Percentiles rank a stretch among this genome's conserved stretches.
Evolutionary conservation across 176 grass and related monocot species (phyloP).

Genomic region (Elymus sibiricus): DNA sequence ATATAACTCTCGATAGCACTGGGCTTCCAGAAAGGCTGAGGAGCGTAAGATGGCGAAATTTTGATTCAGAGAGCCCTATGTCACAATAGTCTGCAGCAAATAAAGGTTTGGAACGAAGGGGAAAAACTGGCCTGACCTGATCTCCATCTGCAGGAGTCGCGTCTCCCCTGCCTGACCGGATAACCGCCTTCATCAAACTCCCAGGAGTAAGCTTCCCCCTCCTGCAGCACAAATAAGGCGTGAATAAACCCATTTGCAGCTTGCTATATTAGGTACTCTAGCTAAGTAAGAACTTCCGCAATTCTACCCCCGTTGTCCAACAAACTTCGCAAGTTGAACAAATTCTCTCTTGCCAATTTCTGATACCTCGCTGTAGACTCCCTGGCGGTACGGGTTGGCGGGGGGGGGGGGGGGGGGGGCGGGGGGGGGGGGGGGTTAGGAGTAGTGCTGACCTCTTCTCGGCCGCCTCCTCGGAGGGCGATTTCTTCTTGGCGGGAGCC

Average conservation of each 20-base stretch:
- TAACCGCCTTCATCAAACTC: slow-evolving; percentile 87
- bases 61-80: neutral
- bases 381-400: neutral
- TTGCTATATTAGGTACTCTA: neutral
- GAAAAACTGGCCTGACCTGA: slow-evolving; percentile 42
- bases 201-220: slow-evolving; percentile 81
- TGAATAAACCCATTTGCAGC: neutral
- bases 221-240: slow-evolving; percentile 36
- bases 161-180: slow-evolving; percentile 61
- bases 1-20: neutral
- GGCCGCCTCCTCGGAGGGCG: slow-evolving; percentile 61
- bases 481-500: slow-evolving; percentile 65
- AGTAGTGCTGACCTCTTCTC: slow-evolving; percentile 64
- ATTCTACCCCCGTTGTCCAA: neutral
- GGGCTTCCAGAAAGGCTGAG: neutral
- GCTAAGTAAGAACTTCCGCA: neutral
- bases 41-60: neutral
- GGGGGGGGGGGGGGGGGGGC: neutral
- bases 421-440: neutral
- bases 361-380: neutral
- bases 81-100: neutral
- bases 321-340: neutral
- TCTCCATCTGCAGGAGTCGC: slow-evolving; percentile 69
- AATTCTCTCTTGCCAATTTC: neutral
- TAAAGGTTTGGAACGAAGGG: neutral